Evolutionary conservation across 768 basidiomycete species (phyloP), one percentile per base, ranked within the genome.

Genomic region (Trametopsis cervina): DNA sequence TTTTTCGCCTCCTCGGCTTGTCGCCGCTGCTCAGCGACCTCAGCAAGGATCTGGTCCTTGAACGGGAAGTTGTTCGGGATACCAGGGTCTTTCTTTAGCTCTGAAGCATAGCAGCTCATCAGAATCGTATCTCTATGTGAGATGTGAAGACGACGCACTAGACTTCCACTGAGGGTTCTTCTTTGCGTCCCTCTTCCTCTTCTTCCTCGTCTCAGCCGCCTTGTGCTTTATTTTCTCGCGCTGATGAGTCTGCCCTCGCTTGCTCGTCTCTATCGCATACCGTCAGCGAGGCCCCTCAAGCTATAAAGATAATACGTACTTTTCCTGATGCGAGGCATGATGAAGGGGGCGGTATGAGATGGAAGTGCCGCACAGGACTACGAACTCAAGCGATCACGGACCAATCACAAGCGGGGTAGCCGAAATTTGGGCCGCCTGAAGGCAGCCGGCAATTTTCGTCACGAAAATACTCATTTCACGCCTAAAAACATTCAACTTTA

Each of bases 31-130:
- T 88, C 87, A 39, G 84, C 83, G 44, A 95, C 76, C 59, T 97
- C 93, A 4, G 91, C 93, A 23, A 97, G 71, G 54, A 97, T 85
- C 66, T 91, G 83, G 59, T 94, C 93, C 67, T 95, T 97, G 75
- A 84, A 93, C 3, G 90, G 92, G 68, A 92, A 92, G 50, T 81
- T 83, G 66, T 87, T 94, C 5, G 93, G 93, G 55, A 96, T 92
- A 39, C 93, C 93, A 24, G 88, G 90, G 64, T 97, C 93, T 64
- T 90, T 93, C 59, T 79, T 75, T 52, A 83, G 79, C 65, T 87
- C 87, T 88, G 47, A 42, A 58, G 18, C 40, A 26, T 4, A 33
- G 27, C 2, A 26, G 46, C 45, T 24, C 10, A 35, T n/a, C n/a
- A n/a, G n/a, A n/a, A n/a, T n/a, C n/a, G n/a, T n/a, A n/a, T n/a